A percentile compares a stretch with the other conserved stretches of the same genome.
These are phyloP conservation scores for Alternaria angustiovoidea DNA, from an alignment of 2,329 filamentous ascomycete species.

Conservation along the genomic window DNA sequence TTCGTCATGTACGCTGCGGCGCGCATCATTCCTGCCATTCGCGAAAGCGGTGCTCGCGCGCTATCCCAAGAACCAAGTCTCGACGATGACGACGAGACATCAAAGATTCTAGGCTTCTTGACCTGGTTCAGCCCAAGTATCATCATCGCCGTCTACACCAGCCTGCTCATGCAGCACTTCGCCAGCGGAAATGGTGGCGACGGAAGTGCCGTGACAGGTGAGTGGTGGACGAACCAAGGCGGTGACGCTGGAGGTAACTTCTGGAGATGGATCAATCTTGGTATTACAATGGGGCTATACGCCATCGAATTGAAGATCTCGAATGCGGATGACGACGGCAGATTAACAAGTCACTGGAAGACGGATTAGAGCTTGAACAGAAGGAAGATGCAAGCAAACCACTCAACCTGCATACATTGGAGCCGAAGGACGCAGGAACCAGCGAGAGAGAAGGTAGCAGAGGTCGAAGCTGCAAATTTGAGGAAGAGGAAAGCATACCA, in stretches of 20 bases:
- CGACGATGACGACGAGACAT: conserved; percentile 85
- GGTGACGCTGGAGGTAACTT: conserved; percentile 83
- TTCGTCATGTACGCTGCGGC: conserved; percentile 96
- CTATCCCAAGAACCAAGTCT: conserved; percentile 84
- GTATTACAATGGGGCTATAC: conserved; percentile 87
- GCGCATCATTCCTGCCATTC: conserved; percentile 91
- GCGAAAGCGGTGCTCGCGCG: conserved; percentile 82
- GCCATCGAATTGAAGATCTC: conserved; percentile 89
- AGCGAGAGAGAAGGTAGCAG: neutral
- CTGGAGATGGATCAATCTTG: conserved; percentile 94
- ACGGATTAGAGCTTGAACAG: conserved; percentile 67
- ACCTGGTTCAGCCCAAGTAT: conserved; percentile 96
- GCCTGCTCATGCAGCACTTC: conserved; percentile 93
- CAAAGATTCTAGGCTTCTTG: conserved; percentile 79
- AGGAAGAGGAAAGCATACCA: neutral
- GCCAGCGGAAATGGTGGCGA: conserved; percentile 65
- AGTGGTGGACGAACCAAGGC: conserved; percentile 86
- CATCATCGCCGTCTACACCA: conserved; percentile 95
- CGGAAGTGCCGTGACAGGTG: conserved; percentile 59
- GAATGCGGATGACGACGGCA: conserved; percentile 78
- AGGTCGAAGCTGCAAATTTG: neutral
- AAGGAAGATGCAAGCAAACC: neutral
- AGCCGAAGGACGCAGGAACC: too few species aligned
- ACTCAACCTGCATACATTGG: neutral
- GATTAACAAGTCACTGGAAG: conserved; percentile 87